Base-by-base conservation (phyloP, 306 rosid species). In the Oxytropis ochrocephala region DNA sequence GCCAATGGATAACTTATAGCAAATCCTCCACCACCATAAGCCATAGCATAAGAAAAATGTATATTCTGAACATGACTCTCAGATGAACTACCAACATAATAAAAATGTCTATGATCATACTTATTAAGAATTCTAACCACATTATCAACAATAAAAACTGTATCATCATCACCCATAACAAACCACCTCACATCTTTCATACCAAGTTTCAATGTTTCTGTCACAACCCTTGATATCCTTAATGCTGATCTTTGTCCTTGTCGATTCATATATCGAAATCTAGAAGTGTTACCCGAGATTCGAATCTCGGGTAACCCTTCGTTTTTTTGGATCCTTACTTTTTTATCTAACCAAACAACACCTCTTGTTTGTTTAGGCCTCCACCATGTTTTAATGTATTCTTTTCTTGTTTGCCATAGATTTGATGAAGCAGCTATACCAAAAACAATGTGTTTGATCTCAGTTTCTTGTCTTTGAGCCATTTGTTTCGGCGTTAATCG, bases 101-200 rank as follows among this genome's bases (percentile, higher is more conserved):
- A 91, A 46, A 94, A 81, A 32, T 91, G 86, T 3, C 82, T 80
- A 39, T 94, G 96, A 8, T 94, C 92, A 19, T 94, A 91, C 72
- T 91, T 91, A 0, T 81, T 67, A 17, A 94, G 79, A 46, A 85
- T 61, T 36, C 92, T 85, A 47, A 87, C 87, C 69, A 89, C 69
- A 74, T 94, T 94, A 1, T 94, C 94, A 8, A 89, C 96, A 13
- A 88, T 39, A 39, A 94, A 94, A 14, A 94, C 83, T 0, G 97
- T 94, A 79, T 91, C 97, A 64, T 94, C 99, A 11, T 94, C 97
- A 2, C 99, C 96, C 97, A 94, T 88, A 18, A 94, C 89, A 29
- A 91, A 87, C 99, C 97, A 94, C 41, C 96, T 84, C 68, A 89
- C 96, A 61, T 94, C 97, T 77, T 86, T 75, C 86, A 89, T 3